Base-by-base conservation (phyloP, 73 alveolate species). In the Urostyla sp. region DNA sequence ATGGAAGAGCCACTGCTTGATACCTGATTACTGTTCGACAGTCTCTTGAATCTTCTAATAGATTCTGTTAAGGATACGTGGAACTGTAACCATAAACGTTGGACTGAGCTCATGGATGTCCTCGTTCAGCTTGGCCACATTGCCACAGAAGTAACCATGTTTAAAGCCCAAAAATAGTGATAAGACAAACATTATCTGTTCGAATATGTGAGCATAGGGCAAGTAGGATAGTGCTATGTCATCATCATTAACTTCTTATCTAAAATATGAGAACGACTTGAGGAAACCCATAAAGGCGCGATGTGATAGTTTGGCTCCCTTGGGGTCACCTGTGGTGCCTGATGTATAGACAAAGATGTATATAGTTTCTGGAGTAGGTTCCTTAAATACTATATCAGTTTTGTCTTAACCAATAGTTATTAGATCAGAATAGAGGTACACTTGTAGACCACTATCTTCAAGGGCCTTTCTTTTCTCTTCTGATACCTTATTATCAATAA, bases 321-420 rank as follows among this genome's bases (percentile, higher is more conserved):
- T 91, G 26, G 97, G 91, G 31, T 48, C 74, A 10, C 96, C 96
- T 63, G 95, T 89, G 37, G 94, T 84, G 7, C 97, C 97, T 44
- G 90, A 61, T 34, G 97, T 90, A 66, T 76, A 91, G 74, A 82
- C 61, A 49, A 91, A 61, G 45, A 92, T 90, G 45, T 63, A 67
- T 11, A 87, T 37, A 0, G 88, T 38, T 0, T 76, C 90, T 27
- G 95, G 92, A 21, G 38, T 59, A 18, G 90, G 92, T 27, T 56
- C 77, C 5, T 45, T 24, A 27, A 53, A 75, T 15, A 44, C 58
- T 36, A 59, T 38, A 11, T 44, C 37, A 43, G 72, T 78, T 26
- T 56, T 32, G 21, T 35, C 37, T 30, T 35, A 49, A 0, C 95
- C 95, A 27, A 35, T 58, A 34, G 74, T 78, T 8, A 57, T 31